Evolutionary conservation across 129 eudicot species (phyloP).

Genomic region (Helianthus annuus): HanXRQr2.0-SUNRISE NC_035445.2:172431933-172432432

Average conservation of each 20-base stretch:
- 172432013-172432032: too few relatives aligned
- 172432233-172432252: neutral
- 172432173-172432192: constrained; percentile 2
- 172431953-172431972: constrained; percentile 34
- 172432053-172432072: constrained; percentile 35
- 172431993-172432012: constrained; percentile 32
- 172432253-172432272: constrained; percentile 22
- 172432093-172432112: constrained; percentile 31
- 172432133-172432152: constrained; percentile 28
- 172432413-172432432: neutral
- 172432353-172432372: neutral
- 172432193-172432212: too few relatives aligned
- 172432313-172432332: constrained; percentile 12
- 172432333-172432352: neutral
- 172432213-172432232: neutral
- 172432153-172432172: constrained; percentile 6
- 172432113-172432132: constrained; percentile 30
- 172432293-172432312: neutral
- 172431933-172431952: constrained; percentile 33
- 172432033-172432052: too few relatives aligned
- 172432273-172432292: constrained; percentile 12
- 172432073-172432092: constrained; percentile 1
- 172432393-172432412: neutral
- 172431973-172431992: constrained; percentile 11
- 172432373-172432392: neutral